Evolutionary conservation across 2,329 filamentous ascomycete genomes (phyloP), one percentile per base, ranked within the genome.

Genomic region (Aspergillus persii): DNA sequence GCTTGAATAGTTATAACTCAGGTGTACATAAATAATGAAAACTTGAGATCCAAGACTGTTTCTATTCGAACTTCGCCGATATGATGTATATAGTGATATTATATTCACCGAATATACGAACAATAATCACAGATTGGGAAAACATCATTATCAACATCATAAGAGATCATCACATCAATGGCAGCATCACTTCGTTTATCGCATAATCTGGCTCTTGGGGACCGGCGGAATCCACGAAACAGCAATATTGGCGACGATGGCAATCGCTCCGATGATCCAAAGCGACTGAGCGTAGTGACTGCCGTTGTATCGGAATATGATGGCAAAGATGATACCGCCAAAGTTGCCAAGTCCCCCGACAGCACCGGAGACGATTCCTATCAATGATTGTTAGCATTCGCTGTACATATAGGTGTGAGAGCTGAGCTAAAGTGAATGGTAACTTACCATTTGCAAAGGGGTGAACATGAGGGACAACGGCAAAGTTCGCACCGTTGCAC

Each of bases 401-500:
- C 15, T 7, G 31, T 29, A 29, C 4, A 30, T 15, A 5, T 27
- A n/a, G 8, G 9, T 39, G 23, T 26, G 68, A 52, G 8, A 46
- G 12, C 1, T 29, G 69, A 6, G 8, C 29, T 9, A 18, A 36
- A 27, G 26, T 18, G 18, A 23, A 23, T 23, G 27, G 39, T 29
- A 11, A 47, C 74, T 69, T 78, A 74, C 91, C 92, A 74, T 96
- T 96, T 61, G 91, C 90, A 61, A 83, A 84, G 1, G 91, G 91
- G 74, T 93, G 89, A 1, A 96, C 89, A 71, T 96, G 93, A 3
- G 92, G 92, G 27, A 96, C 89, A 5, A 96, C 83, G 0, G 91
- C 86, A 75, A 95, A 96, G 77, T 91, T 95, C 46, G 91, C 87
- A 0, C 93, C 93, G 71, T 96, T 96, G 47, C 87, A 88, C 2